Percentiles rank a stretch among this genome's conserved stretches.
Conservation (phyloP, 805 yeast species). For the Wickerhamiella galacta region DNA sequence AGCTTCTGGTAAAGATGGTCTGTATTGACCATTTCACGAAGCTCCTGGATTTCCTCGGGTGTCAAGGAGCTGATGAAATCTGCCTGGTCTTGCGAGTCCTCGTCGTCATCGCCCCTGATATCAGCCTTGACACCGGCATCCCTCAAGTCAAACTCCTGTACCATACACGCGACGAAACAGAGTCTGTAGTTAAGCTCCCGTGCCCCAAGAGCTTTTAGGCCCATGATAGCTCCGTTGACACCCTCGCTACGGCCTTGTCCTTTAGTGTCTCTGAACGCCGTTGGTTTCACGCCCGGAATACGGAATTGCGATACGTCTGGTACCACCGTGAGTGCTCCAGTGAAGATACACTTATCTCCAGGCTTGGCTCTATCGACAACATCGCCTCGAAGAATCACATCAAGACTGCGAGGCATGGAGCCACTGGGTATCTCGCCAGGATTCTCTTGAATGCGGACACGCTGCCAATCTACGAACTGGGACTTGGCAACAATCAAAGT, state of each 20-base stretch:
- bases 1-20: conserved; percentile 69
- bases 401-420: conserved; percentile 94
- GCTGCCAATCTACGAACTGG: conserved; percentile 91
- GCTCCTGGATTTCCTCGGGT: conserved; percentile 66
- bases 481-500: conserved; percentile 69
- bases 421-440: conserved; percentile 96
- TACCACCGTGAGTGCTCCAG: conserved; percentile 86
- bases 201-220: conserved; percentile 78
- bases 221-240: conserved; percentile 70
- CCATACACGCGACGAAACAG: conserved; percentile 86
- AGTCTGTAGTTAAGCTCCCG: conserved; percentile 84
- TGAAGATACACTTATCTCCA: conserved; percentile 85
- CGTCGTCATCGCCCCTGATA: conserved; percentile 25
- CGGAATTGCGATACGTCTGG: conserved; percentile 93
- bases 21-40: conserved; percentile 81
- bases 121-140: conserved; percentile 22
- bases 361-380: conserved; percentile 93
- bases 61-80: conserved; percentile 61
- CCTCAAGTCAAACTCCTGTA: conserved; percentile 38
- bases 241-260: conserved; percentile 49
- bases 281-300: conserved; percentile 85
- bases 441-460: conserved; percentile 86
- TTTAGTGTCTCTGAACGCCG: conserved; percentile 50
- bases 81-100: conserved; percentile 59
- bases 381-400: conserved; percentile 83